These are phyloP conservation scores for Grigorovia transvaalensis DNA, from an alignment of 805 yeast species.

Conservation along the genomic window DNA sequence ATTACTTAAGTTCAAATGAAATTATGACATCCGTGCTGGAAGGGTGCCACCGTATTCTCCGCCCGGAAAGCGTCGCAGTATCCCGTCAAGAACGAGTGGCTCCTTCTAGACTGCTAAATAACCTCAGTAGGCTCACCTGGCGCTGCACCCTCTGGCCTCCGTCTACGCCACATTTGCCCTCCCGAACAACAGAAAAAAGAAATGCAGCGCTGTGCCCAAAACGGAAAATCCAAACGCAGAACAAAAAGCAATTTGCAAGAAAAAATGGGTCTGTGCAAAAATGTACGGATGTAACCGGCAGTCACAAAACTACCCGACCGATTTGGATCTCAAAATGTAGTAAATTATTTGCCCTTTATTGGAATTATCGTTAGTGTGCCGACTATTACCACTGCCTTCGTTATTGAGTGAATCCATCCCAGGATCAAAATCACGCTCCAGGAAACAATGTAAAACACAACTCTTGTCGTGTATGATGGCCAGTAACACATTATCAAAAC, in stretches of 20 bases:
- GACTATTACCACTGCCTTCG: neutral
- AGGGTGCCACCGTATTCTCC: neutral
- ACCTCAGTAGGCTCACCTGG: no score
- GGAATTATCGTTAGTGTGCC: slow-evolving; percentile 3
- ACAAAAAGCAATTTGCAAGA: no score
- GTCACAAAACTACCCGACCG: slow-evolving; percentile 1
- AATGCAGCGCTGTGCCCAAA: neutral
- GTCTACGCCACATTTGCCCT: no score
- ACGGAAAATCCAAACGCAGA: neutral
- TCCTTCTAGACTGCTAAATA: no score
- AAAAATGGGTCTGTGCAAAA: no score
- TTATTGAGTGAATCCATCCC: slow-evolving; percentile 1
- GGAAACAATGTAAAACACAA: slow-evolving; percentile 53
- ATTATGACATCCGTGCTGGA: neutral
- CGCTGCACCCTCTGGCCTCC: no score
- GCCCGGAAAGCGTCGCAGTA: neutral
- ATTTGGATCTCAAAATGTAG: slow-evolving; percentile 35
- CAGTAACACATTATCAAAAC: slow-evolving; percentile 51
- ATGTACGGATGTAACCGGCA: neutral
- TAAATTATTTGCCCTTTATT: slow-evolving; percentile 51
- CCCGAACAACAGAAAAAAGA: neutral
- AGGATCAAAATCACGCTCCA: slow-evolving; percentile 38
- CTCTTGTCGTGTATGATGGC: slow-evolving; percentile 48
- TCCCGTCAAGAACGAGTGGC: no score
- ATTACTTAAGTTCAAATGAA: neutral